Conservation (phyloP, 1,284 basidiomycete genomes). For the Pseudozyma sp. region DNA sequence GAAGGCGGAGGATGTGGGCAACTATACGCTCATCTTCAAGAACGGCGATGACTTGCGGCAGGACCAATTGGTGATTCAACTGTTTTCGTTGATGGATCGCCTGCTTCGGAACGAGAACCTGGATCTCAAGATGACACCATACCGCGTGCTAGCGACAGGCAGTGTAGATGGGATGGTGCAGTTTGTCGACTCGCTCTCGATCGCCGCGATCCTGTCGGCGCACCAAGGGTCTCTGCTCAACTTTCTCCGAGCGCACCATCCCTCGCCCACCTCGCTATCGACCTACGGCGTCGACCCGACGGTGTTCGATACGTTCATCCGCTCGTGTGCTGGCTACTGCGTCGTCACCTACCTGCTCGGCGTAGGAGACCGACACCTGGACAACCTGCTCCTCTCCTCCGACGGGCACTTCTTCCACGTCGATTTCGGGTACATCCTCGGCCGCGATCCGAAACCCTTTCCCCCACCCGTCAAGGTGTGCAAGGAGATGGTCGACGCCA, state of each 20-base stretch:
- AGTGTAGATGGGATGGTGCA: slow-evolving; percentile 94
- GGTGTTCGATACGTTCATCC: slow-evolving; percentile 94
- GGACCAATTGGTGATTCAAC: slow-evolving; percentile 95
- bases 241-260: slow-evolving; percentile 85
- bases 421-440: slow-evolving; percentile 98
- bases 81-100: slow-evolving; percentile 97
- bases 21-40: slow-evolving; percentile 95
- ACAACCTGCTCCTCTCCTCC: slow-evolving; percentile 91
- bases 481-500: slow-evolving; percentile 99
- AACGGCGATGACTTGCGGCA: slow-evolving; percentile 98
- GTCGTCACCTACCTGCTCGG: slow-evolving; percentile 97
- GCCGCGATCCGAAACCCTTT: slow-evolving; percentile 96
- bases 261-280: slow-evolving; percentile 90
- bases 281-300: slow-evolving; percentile 90
- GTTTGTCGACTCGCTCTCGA: slow-evolving; percentile 93
- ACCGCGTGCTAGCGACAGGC: slow-evolving; percentile 93
- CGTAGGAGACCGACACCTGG: slow-evolving; percentile 95
- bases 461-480: slow-evolving; percentile 98
- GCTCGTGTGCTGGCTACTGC: slow-evolving; percentile 98
- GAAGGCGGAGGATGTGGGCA: slow-evolving; percentile 8
- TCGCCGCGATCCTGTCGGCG: slow-evolving; percentile 86
- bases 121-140: slow-evolving; percentile 90
- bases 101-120: slow-evolving; percentile 93
- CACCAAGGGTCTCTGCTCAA: slow-evolving; percentile 82
- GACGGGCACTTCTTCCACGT: slow-evolving; percentile 83